Base-by-base conservation (phyloP, 208 protist species). In the Leptomonas seymouri region DNA sequence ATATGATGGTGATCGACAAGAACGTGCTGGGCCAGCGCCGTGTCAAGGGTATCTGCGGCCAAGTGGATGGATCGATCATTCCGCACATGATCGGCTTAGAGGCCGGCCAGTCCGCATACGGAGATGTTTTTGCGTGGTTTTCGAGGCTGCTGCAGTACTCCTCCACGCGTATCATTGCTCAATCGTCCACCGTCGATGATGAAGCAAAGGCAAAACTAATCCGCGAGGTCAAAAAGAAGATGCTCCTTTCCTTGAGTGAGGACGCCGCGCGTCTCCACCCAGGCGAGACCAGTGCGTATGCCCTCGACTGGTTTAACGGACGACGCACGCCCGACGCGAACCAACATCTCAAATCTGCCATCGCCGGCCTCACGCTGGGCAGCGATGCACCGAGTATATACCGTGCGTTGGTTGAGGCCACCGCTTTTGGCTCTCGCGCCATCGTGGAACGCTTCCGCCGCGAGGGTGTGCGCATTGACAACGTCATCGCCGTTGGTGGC, bases 61-160 rank as follows among this genome's bases (percentile, higher is more conserved):
- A 90, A 55, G 81, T 85, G 15, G 71, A 90, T 54, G 81, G 84
- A 16, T 87, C 84, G 16, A 82, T 90, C 41, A 54, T 87, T 46
- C 81, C 84, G 23, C 48, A 69, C 23, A 74, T 82, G 71, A 72
- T 86, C 30, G 84, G 84, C 21, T 59, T 87, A 11, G 84, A 90
- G 70, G 78, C 84, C 11, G 84, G 80, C 9, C 81, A 90, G 67
- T 79, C 81, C 3, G 84, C 81, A 0, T 90, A 90, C 66, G 84
- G 84, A 0, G 81, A 87, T 61, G 72, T 90, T 21, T 86, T 87
- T 70, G 84, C 84, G 42, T 90, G 84, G 84, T 85, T 90, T 58
- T 67, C 66, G 0, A 65, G 68, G 15, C 55, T 90, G 23, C 70
- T 90, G 2, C 67, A 77, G 39, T 82, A 83, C 73, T 44, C 73